Evolutionary conservation across 148 eudicot species (phyloP).

Genomic region (Chenopodium formosanum): DNA sequence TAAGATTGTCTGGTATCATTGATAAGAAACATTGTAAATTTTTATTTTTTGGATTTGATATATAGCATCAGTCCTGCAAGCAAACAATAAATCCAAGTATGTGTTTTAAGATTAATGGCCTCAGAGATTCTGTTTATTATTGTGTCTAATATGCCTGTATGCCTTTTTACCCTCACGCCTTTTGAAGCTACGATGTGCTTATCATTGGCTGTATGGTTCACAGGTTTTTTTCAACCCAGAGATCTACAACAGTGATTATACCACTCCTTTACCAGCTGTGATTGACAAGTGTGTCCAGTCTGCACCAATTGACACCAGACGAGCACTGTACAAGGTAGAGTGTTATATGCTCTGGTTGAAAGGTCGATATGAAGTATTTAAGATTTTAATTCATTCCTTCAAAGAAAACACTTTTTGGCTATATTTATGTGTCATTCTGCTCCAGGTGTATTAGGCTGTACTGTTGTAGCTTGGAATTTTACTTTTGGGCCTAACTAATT

Average conservation of each 20-base stretch:
- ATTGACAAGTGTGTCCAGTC: slow-evolving; percentile 95
- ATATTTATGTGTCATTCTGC: not conserved
- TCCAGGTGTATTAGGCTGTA: not conserved
- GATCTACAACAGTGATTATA: slow-evolving; percentile 68
- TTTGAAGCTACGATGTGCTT: not conserved
- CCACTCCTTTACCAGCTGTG: slow-evolving; percentile 81
- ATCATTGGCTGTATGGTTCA: slow-evolving; percentile 1
- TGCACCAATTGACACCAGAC: slow-evolving; percentile 97
- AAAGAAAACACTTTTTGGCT: not conserved
- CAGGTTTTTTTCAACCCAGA: slow-evolving; percentile 97
- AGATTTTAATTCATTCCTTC: not conserved
- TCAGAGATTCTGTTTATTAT: not conserved
- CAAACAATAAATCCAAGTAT: not conserved
- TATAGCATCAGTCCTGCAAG: not conserved
- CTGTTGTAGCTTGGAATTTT: not conserved
- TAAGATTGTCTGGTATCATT: not conserved
- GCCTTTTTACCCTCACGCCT: not conserved
- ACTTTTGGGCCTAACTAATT: not conserved
- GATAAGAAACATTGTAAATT: not conserved
- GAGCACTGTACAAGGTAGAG: slow-evolving; percentile 90
- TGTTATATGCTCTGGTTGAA: not conserved
- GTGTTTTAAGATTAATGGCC: not conserved
- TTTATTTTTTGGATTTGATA: not conserved
- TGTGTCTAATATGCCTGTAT: not conserved
- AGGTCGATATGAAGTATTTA: not conserved